phyloP scores from a whole-genome alignment of 2,329 filamentous ascomycete genomes.

The Diaporthe sp. region DNA sequence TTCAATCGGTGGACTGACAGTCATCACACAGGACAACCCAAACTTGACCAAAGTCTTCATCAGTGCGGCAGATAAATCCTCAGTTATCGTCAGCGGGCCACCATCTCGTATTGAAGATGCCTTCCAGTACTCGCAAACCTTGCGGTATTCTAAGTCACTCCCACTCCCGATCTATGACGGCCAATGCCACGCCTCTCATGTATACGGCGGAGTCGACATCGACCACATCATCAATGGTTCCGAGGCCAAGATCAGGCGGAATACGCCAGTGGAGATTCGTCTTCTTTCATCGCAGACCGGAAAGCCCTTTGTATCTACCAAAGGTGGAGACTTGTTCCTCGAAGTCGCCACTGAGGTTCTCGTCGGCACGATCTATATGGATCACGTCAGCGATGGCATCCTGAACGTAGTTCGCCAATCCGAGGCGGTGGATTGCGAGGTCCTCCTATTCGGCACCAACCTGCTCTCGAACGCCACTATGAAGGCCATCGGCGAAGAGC shows the following conservation, averaged over 20 bases:
- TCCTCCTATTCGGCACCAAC: background rate
- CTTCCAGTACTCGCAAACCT: background rate
- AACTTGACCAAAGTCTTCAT: background rate
- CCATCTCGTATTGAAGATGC: background rate
- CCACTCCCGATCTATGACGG: background rate
- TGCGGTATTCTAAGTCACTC: background rate
- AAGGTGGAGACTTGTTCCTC: background rate
- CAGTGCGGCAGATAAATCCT: background rate
- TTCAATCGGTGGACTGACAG: background rate
- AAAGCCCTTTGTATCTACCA: background rate
- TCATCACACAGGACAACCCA: background rate
- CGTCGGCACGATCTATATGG: background rate
- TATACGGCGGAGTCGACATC: background rate
- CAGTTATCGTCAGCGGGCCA: background rate
- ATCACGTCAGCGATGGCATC: background rate
- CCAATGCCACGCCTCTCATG: background rate
- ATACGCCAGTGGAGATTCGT: background rate
- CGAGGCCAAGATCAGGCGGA: background rate
- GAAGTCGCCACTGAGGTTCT: background rate
- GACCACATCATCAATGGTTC: background rate
- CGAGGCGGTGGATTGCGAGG: background rate
- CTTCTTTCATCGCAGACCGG: slow-evolving; percentile 1
- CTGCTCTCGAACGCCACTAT: background rate
- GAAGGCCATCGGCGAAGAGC: background rate
- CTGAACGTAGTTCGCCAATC: background rate